Evolutionary conservation across 768 basidiomycete species (phyloP).

Genomic region (Mycena haematopus): DNA sequence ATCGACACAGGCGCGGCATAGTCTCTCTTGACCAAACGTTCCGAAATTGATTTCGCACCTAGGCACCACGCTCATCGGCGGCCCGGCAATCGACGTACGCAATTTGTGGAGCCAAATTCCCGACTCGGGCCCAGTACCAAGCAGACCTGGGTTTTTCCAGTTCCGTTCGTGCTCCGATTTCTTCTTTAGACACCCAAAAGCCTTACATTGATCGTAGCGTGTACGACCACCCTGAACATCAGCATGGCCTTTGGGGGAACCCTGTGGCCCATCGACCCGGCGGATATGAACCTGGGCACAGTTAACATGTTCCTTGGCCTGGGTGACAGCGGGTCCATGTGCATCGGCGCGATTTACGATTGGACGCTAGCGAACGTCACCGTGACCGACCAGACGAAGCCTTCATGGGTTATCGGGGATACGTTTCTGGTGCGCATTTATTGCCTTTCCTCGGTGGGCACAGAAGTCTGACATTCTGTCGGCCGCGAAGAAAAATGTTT

Average conservation of each 20-base stretch:
- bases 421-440: conserved; percentile 64
- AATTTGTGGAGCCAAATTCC: conserved; percentile 72
- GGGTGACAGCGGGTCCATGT: conserved; percentile 37
- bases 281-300: conserved; percentile 68
- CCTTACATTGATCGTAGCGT: conserved; percentile 55
- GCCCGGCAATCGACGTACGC: conserved; percentile 64
- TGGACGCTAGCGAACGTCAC: conserved; percentile 56
- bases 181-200: not conserved
- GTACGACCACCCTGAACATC: conserved; percentile 58
- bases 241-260: conserved; percentile 80
- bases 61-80: conserved; percentile 79
- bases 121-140: conserved; percentile 47
- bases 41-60: too few relatives aligned
- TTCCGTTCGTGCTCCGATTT: conserved; percentile 63
- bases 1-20: conserved; percentile 15
- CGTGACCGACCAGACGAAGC: conserved; percentile 45
- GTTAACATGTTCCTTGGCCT: too few relatives aligned
- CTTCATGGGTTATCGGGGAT: conserved; percentile 73
- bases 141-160: conserved; percentile 69
- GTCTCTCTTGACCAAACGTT: too few relatives aligned
- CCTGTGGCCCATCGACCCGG: conserved; percentile 73
- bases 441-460: too few relatives aligned
- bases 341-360: conserved; percentile 77
- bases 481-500: conserved; percentile 67
- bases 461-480: too few relatives aligned